phyloP scores from a whole-genome alignment of 768 basidiomycete genomes.

The Phallus indusiatus region DNA sequence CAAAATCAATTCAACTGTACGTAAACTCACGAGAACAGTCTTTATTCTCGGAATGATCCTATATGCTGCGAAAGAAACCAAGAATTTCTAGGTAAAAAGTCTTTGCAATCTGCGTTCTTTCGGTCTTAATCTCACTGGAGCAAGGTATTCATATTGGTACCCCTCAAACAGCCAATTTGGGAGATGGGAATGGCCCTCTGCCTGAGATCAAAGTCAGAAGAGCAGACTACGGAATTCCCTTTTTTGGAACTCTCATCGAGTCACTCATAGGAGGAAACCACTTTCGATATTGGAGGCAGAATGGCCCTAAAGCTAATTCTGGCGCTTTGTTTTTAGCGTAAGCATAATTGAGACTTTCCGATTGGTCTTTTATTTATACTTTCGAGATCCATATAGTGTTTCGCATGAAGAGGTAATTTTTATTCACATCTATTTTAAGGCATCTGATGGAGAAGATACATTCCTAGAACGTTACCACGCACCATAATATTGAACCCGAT shows the following conservation, averaged over 20 bases:
- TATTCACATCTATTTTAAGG: background rate
- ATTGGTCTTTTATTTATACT: background rate
- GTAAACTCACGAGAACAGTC: background rate
- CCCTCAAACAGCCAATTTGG: conserved; percentile 13
- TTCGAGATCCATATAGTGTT: background rate
- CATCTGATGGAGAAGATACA: background rate
- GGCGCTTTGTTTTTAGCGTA: conserved; percentile 28
- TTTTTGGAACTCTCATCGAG: conserved; percentile 14
- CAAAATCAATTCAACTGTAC: conserved; percentile 6
- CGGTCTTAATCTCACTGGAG: background rate
- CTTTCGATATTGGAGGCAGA: conserved; percentile 18
- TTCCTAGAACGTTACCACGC: conserved; percentile 16
- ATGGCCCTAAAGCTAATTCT: conserved; percentile 21
- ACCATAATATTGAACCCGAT: conserved; percentile 19
- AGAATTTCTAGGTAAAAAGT: conserved; percentile 6
- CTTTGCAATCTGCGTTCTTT: background rate
- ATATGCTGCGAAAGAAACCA: background rate
- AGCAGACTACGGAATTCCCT: background rate
- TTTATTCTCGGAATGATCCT: background rate
- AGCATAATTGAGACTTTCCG: conserved; percentile 8
- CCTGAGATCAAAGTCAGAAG: conserved; percentile 7
- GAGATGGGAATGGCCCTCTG: conserved; percentile 12
- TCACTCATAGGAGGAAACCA: conserved; percentile 14
- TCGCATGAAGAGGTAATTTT: conserved; percentile 6
- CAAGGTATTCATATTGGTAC: conserved; percentile 12